Evolutionary conservation across 495 filamentous ascomycete species (phyloP), one percentile per base, ranked within the genome.

Genomic region (Achaetomiella virescens): DNA sequence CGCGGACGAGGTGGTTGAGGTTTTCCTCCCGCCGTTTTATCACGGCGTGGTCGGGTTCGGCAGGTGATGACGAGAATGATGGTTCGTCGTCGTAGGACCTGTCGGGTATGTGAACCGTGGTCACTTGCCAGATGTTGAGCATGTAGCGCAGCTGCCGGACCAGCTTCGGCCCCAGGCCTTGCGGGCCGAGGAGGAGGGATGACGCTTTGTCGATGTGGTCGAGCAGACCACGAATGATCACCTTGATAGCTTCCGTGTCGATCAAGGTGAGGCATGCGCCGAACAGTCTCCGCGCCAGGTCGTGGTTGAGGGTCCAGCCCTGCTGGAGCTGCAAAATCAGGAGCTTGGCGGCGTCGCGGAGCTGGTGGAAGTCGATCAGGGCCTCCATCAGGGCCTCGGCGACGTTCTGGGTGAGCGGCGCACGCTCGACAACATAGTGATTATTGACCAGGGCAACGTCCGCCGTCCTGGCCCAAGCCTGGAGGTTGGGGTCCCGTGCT

Each of bases 341-440:
- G 1, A 72, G 55, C 45, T 57, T 66, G 36, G 66, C 61, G 8
- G 72, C 75, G 31, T 70, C 60, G 6, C 58, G 55, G 3, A 73
- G 25, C 25, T 68, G 55, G 40, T 58, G 55, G 37, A 72, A 73
- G 47, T 76, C 63, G 2, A 77, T 45, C 48, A 75, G 60, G 2
- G 70, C 70, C 41, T 70, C 61, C 9, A 76, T 55, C 6, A 78
- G 63, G 17, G 65, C 66, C 40, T 74, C 64, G 37, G 70, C 61
- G 11, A 68, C 58, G 11, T 57, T 44, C 21, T 61, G 54, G 14
- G 52, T 53, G 9, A 73, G 36, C 15, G 33, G 55, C 6, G 61
- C 59, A 18, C 66, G 67, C 51, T 73, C 49, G 52, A 71, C 63
- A 25, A 71, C 63, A 22, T 62, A 37, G 17, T 55, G 54, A 6